Base-by-base conservation (phyloP, 1,284 basidiomycete genomes). In the Irpex sp. region DNA sequence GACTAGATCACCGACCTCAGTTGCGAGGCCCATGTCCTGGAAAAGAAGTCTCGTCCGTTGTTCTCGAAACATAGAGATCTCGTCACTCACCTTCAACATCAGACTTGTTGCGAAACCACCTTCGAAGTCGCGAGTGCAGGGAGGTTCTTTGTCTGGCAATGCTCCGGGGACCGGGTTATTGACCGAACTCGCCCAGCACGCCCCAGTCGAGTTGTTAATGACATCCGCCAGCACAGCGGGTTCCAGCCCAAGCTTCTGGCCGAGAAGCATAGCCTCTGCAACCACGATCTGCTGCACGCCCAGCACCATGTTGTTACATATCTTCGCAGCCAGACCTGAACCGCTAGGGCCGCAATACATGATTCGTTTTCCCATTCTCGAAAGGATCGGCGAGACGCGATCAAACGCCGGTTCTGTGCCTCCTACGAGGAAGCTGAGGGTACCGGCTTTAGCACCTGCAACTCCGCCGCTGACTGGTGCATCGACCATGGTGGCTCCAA, bases 381-480 rank as follows among this genome's bases (percentile, higher is more conserved):
- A 73, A 26, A 93, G 80, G 52, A 85, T 78, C 2, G 89, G 85
- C 59, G 82, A 77, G 5, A 91, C 86, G 26, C 78, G 76, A n/a
- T 79, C 72, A 71, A 90, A 95, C 13, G 85, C 81, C 4, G 75
- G 72, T 40, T 84, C 75, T 1, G 85, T 80, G 4, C 93, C 92
- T n/a, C 94, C 94, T 31, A 95, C 92, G 62, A 97, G 89, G 81
- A 97, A 97, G 17, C 92, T 88, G n/a, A 97, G 81, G 0, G 92
- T 93, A 37, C 84, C 92, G 5, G 90, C 90, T 71, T 90, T 88
- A 7, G 95, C 95, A 21, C 94, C 94, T 15, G 90, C 79, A 5
- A 94, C 92, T 52, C 94, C 95, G 63, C 94, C 94, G 40, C 92
- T 94, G 0, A 97, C 94, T 13, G 94, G 95, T 1, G 94, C 93